Percentiles rank a stretch among this genome's conserved stretches.
Conservation (phyloP, 2,329 filamentous ascomycete genomes). For the Cladosporium austrohemisphaericum region DNA sequence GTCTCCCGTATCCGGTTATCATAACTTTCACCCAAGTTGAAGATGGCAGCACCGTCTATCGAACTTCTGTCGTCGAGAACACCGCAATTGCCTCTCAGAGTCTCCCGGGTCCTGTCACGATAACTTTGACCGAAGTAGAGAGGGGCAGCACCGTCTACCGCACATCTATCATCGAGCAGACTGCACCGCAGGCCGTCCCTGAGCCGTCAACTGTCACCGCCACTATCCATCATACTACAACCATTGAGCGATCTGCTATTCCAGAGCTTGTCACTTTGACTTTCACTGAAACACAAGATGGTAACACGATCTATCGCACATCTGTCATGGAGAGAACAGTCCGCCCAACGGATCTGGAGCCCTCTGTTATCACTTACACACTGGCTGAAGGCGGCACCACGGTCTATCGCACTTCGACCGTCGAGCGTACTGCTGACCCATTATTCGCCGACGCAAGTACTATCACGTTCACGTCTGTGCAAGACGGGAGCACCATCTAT, state of each 20-base stretch:
- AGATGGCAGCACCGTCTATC: too few relatives aligned
- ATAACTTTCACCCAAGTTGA: too few relatives aligned
- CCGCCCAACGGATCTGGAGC: not conserved
- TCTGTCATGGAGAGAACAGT: not conserved
- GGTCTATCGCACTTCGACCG: not conserved
- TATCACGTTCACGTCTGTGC: not conserved
- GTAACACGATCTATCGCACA: not conserved
- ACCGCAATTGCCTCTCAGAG: too few relatives aligned
- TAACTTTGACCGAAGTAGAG: too few relatives aligned
- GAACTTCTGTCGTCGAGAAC: too few relatives aligned
- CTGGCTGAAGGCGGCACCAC: not conserved
- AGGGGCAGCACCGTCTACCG: not conserved
- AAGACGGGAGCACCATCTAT: not conserved
- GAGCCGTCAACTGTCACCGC: not conserved
- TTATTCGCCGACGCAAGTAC: not conserved
- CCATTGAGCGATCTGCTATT: too few relatives aligned
- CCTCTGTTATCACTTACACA: not conserved
- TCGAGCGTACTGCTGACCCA: not conserved
- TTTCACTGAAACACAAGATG: too few relatives aligned
- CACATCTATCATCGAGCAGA: not conserved
- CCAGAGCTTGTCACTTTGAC: too few relatives aligned
- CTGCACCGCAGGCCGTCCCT: not conserved
- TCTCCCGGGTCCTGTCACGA: too few relatives aligned
- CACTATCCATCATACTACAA: too few relatives aligned
- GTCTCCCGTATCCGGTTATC: too few relatives aligned